Conservation (phyloP, 2,329 filamentous ascomycete genomes). For the Cryphonectria parasitica region DNA sequence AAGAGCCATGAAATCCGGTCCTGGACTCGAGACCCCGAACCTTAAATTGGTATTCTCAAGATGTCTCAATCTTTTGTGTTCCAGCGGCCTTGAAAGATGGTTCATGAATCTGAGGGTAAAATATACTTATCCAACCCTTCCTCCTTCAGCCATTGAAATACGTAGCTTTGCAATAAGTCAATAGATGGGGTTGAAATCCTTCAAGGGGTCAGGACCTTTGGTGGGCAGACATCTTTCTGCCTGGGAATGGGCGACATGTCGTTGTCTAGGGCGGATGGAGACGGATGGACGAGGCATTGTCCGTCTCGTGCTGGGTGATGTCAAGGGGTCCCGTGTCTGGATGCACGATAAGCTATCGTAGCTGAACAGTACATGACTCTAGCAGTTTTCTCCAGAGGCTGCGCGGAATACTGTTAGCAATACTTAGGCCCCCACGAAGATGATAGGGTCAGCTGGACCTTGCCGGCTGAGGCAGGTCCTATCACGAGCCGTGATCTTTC, state of each 20-base stretch:
- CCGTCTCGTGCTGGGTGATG: neutral
- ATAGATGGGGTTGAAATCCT: neutral
- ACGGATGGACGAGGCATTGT: neutral
- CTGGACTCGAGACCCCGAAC: neutral
- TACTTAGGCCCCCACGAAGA: slow-evolving; percentile 3
- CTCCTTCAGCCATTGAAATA: neutral
- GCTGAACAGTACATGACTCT: neutral
- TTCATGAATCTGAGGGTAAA: neutral
- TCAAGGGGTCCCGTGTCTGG: slow-evolving; percentile 7
- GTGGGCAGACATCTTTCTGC: neutral
- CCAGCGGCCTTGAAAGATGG: neutral
- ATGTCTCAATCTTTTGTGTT: neutral
- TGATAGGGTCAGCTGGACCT: slow-evolving; percentile 18
- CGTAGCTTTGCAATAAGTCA: neutral
- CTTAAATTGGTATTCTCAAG: neutral
- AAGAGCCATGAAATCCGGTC: too few relatives aligned
- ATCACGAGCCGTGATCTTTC: slow-evolving; percentile 11
- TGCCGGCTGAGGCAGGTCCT: slow-evolving; percentile 19
- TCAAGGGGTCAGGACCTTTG: neutral
- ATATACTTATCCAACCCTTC: neutral
- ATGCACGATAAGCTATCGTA: neutral
- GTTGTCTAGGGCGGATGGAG: neutral
- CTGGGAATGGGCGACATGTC: neutral
- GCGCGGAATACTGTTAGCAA: neutral
- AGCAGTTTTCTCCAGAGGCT: neutral